Base-by-base conservation (phyloP, 768 basidiomycete species). In the Suillus subalutaceus region DNA sequence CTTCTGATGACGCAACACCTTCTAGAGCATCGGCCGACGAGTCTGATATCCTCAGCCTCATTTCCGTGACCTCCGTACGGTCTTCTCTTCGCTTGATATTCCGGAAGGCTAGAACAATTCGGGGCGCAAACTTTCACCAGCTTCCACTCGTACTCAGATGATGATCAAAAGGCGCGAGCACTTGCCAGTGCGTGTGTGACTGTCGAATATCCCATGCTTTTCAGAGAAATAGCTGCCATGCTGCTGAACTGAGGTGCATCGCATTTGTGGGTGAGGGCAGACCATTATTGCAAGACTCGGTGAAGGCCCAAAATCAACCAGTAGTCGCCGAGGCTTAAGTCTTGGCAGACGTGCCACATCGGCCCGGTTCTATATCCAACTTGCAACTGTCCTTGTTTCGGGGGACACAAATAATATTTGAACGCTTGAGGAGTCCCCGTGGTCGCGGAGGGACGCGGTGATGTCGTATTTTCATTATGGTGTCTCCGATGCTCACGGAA, bases 401-500 rank as follows among this genome's bases (percentile, higher is more conserved):
- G 13, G 40, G 40, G 40, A 40, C 38, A 38, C 37, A 40, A 40
- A 13, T 12, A 38, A 38, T 38, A 38, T 38, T 38, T 38, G 50
- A 52, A 7, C 8, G 23, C 2, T 9, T 55, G n/a, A 58, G 5
- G n/a, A 23, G 58, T 30, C 40, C 26, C 59, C 43, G 59, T 18
- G 59, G 58, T 56, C 53, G 6, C 9, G 58, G 38, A 26, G 23
- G 10, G 58, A 30, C 9, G 38, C 8, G 38, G 38, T 18, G 16
- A 41, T 43, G 37, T 30, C 40, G 40, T 59, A 20, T 18, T 26
- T 41, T 59, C 58, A 40, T 55, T 18, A 55, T 41, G 16, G 9
- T 18, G 58, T 18, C 59, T 60, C 59, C 59, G 59, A 44, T 12
- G 4, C 59, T 16, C 41, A 43, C 41, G 59, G 59, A 60, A 30